A percentile compares a stretch with the other conserved stretches of the same genome.
phyloP scores from a whole-genome alignment of 148 eudicot genomes.

The Vaccinium vitisidaea region DNA sequence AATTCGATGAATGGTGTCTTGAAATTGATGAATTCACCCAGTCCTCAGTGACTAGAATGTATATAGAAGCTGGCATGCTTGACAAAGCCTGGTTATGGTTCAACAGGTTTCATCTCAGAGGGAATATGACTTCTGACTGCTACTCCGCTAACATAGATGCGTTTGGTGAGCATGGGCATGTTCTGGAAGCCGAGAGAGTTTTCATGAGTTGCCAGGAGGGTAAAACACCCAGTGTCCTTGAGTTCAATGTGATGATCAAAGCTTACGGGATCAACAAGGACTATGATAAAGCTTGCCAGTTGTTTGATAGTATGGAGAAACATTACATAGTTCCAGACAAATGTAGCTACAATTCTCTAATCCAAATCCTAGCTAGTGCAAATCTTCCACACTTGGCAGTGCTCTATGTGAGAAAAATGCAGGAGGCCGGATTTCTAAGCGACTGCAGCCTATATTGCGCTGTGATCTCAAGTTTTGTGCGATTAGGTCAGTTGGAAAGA shows the following conservation, averaged over 20 bases:
- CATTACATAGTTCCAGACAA: conserved; percentile 62
- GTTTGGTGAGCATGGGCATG: conserved; percentile 74
- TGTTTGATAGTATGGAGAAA: conserved; percentile 70
- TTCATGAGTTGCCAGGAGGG: conserved; percentile 59
- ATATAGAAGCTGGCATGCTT: conserved; percentile 72
- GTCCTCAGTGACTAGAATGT: conserved; percentile 87
- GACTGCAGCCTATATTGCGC: conserved; percentile 82
- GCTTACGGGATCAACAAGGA: conserved; percentile 78
- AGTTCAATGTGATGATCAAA: conserved; percentile 89
- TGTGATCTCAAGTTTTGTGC: conserved; percentile 73
- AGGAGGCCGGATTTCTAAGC: conserved; percentile 47
- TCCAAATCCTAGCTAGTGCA: conserved; percentile 71
- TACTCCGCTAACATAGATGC: conserved; percentile 95
- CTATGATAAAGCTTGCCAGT: conserved; percentile 61
- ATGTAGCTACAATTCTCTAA: conserved; percentile 75
- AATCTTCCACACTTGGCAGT: conserved; percentile 70
- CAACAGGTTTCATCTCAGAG: conserved; percentile 61
- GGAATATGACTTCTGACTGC: conserved; percentile 75
- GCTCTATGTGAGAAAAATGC: conserved; percentile 73
- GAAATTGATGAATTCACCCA: conserved; percentile 84
- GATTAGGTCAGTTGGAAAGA: conserved; percentile 54
- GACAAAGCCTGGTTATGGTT: conserved; percentile 83
- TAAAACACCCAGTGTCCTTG: conserved; percentile 52
- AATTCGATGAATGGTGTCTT: conserved; percentile 72
- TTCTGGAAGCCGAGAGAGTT: conserved; percentile 68